Evolutionary conservation across 2,329 filamentous ascomycete genomes (phyloP).

Genomic region (Ascochyta viciae-villosae): DNA sequence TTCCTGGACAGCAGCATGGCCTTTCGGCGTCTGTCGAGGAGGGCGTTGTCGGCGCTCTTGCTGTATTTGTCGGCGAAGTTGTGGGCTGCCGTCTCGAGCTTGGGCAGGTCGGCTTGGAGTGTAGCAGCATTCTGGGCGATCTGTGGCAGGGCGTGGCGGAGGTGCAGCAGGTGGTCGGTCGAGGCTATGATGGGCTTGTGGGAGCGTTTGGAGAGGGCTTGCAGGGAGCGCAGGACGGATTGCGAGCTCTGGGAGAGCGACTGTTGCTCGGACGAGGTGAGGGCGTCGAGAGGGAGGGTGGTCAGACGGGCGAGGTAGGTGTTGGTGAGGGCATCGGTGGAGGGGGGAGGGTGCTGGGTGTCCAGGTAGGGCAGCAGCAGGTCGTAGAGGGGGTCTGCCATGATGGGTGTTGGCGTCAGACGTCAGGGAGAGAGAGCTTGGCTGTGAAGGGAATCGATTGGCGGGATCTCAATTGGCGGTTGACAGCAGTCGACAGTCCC

Average conservation of each 20-base stretch:
- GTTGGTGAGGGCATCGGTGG: conserved; percentile 62
- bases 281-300: conserved; percentile 74
- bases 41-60: conserved; percentile 68
- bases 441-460: too few species aligned
- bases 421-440: background rate
- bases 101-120: conserved; percentile 75
- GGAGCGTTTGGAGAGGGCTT: conserved; percentile 87
- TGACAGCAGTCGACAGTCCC: too few species aligned
- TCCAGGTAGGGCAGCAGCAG: conserved; percentile 70
- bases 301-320: conserved; percentile 80
- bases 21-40: conserved; percentile 77
- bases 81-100: conserved; percentile 78
- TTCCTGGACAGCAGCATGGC: conserved; percentile 84
- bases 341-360: conserved; percentile 49
- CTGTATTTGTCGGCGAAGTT: conserved; percentile 84
- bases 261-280: conserved; percentile 78
- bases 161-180: conserved; percentile 75
- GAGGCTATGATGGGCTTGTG: conserved; percentile 85
- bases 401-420: conserved; percentile 10
- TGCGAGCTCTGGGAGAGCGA: conserved; percentile 82
- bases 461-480: too few species aligned
- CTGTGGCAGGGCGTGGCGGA: conserved; percentile 74
- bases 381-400: conserved; percentile 73
- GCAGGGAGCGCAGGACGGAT: conserved; percentile 80
- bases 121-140: conserved; percentile 71